phyloP scores from a whole-genome alignment of 2,329 filamentous ascomycete species.

The Fusarium verticillioides region DNA sequence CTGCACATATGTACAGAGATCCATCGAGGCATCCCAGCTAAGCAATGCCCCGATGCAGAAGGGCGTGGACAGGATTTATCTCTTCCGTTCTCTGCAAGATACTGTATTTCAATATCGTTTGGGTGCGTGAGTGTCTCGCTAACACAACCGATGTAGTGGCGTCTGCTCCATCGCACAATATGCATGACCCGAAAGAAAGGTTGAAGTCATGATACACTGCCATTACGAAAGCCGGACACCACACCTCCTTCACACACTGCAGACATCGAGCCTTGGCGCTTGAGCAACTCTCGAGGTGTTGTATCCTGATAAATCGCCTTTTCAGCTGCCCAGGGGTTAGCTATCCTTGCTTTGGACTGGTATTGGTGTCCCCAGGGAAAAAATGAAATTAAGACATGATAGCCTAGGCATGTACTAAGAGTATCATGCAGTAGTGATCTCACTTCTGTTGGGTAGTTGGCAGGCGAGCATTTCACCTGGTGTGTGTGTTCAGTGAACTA shows the following conservation, averaged over 20 bases:
- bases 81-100: not conserved
- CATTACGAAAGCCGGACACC: not conserved
- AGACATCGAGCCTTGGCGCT: not conserved
- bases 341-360: slow-evolving; percentile 21
- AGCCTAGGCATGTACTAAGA: not conserved
- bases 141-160: not conserved
- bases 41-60: not conserved
- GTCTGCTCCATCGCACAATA: slow-evolving; percentile 2
- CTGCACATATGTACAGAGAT: slow-evolving; percentile 3
- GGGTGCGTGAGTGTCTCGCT: not conserved
- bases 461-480: not conserved
- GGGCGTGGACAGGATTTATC: not conserved
- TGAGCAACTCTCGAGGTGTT: not conserved
- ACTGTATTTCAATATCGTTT: not conserved
- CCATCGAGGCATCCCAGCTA: not conserved
- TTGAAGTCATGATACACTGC: slow-evolving; percentile 9
- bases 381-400: slow-evolving; percentile 24
- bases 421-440: slow-evolving; percentile 27
- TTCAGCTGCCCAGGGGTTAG: slow-evolving; percentile 27
- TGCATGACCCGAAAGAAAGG: not conserved
- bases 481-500: not conserved
- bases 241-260: not conserved
- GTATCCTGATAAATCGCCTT: slow-evolving; percentile 13
- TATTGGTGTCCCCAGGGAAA: slow-evolving; percentile 17
- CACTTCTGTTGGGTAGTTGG: not conserved